Evolutionary conservation across 148 eudicot genomes (phyloP), one percentile per base, ranked within the genome.

Genomic region (Oxyria digyna): DNA sequence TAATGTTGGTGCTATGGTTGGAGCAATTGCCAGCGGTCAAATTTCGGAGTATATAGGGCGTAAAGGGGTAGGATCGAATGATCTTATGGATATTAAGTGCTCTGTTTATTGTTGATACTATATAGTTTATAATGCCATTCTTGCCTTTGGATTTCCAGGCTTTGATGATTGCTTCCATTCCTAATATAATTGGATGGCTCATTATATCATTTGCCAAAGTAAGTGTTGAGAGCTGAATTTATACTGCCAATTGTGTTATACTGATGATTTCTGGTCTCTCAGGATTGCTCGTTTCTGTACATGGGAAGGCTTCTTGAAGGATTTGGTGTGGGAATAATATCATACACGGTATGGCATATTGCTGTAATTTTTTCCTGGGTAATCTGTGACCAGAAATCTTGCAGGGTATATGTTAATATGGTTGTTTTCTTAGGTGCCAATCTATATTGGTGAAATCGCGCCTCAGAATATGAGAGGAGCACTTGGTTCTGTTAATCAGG

Each of bases 1-100:
- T 4, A 94, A 94, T 69, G 99, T 94, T 75, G 99, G 99, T 68
- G 97, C 99, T 42, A 94, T 94, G 99, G 97, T 94, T 79, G 99
- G 99, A 21, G 99, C 99, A 69, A 85, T 91, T 70, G 86, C 96
- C 3, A 94, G 99, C 46, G 99, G 99, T 72, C 99, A 94, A 77
- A 94, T 94, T 76, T 76, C 99, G 3, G 99, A 94, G 83, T 91
- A 94, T 74, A 85, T 94, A 42, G 99, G 99, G 50, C 85, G 99
- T 57, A 94, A 94, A 85, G 93, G 93, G 87, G 93, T 87, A 83
- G 38, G 74, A 40, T 69, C 33, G 59, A 4, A 29, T 26, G 46
- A 46, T 59, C 67, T 35, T 37, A 18, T 21, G 6, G 41, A 38
- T 38, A 10, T 38, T 38, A 7, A 38, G 6, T 38, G 41, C 41